Evolutionary conservation across 75 land plant species (phyloP).

Genomic region (Pinus tabuliformis): DNA sequence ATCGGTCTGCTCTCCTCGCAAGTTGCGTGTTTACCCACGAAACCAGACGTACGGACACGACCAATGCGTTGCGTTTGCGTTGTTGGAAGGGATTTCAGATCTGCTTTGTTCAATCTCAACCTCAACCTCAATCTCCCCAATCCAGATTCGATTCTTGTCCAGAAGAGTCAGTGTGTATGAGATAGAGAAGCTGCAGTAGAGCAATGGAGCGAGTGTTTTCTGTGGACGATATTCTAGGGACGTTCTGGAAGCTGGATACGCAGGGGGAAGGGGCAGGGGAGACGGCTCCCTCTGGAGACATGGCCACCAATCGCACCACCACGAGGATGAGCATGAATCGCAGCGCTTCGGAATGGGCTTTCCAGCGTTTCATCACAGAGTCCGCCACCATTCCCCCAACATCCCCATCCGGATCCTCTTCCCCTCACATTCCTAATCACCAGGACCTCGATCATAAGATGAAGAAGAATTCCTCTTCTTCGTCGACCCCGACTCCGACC

Average conservation of each 20-base stretch:
- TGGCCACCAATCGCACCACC: neutral
- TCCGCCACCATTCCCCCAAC: neutral
- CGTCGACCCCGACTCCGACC: neutral
- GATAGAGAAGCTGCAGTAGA: neutral
- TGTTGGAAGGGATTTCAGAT: too few relatives aligned
- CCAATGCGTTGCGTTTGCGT: too few relatives aligned
- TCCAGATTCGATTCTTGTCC: too few relatives aligned
- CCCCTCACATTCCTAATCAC: neutral
- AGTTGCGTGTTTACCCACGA: too few relatives aligned
- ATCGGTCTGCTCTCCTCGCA: too few relatives aligned
- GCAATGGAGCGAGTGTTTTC: conserved; percentile 37
- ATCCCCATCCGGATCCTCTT: neutral
- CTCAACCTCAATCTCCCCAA: too few relatives aligned
- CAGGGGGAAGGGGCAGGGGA: conserved; percentile 12
- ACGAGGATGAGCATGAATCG: conserved; percentile 20
- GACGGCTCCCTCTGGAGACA: neutral
- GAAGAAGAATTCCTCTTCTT: neutral
- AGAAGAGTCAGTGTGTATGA: too few relatives aligned
- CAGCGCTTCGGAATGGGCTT: conserved; percentile 51
- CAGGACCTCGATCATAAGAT: conserved; percentile 1
- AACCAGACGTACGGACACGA: too few relatives aligned
- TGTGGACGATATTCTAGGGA: conserved; percentile 41
- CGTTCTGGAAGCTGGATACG: conserved; percentile 44
- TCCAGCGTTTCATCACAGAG: conserved; percentile 28
- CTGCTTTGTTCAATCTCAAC: too few relatives aligned